Conservation (phyloP, 2,329 filamentous ascomycete species). For the Mollisiaceae sp. region DNA sequence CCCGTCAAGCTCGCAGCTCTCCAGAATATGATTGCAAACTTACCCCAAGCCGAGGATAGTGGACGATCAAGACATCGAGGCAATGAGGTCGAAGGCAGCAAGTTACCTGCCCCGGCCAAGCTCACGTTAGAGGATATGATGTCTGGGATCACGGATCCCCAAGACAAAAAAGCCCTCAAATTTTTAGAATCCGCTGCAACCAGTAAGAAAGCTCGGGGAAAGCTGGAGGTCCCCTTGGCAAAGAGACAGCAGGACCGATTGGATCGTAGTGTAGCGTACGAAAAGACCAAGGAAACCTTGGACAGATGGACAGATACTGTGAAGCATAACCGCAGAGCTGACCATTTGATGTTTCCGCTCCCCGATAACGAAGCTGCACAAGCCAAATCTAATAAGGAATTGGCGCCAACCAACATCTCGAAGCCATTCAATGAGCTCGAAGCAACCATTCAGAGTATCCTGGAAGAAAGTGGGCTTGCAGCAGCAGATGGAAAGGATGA, state of each 20-base stretch:
- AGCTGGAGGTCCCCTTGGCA: constrained; percentile 81
- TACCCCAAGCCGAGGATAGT: constrained; percentile 49
- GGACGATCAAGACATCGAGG: constrained; percentile 37
- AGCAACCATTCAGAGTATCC: constrained; percentile 82
- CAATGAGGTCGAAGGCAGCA: constrained; percentile 56
- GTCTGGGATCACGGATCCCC: constrained; percentile 72
- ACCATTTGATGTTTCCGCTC: constrained; percentile 88
- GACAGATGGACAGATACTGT: constrained; percentile 94
- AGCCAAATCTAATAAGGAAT: constrained; percentile 65
- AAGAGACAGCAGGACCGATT: constrained; percentile 86
- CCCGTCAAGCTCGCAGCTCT: constrained; percentile 64
- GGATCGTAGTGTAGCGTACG: constrained; percentile 81
- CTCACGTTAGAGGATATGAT: constrained; percentile 70
- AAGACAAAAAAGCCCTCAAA: constrained; percentile 80
- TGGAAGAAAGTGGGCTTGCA: constrained; percentile 83
- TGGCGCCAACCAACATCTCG: constrained; percentile 66
- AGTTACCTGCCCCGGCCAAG: constrained; percentile 63
- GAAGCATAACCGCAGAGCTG: constrained; percentile 88
- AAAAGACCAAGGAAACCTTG: constrained; percentile 90
- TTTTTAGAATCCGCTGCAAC: constrained; percentile 66
- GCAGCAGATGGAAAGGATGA: constrained; percentile 61
- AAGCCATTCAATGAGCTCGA: constrained; percentile 82
- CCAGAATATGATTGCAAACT: constrained; percentile 71
- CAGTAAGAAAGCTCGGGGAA: constrained; percentile 62
- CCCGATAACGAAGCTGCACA: constrained; percentile 68